phyloP scores from a whole-genome alignment of 202 grass and related monocot species.

The Setaria viridis region DNA sequence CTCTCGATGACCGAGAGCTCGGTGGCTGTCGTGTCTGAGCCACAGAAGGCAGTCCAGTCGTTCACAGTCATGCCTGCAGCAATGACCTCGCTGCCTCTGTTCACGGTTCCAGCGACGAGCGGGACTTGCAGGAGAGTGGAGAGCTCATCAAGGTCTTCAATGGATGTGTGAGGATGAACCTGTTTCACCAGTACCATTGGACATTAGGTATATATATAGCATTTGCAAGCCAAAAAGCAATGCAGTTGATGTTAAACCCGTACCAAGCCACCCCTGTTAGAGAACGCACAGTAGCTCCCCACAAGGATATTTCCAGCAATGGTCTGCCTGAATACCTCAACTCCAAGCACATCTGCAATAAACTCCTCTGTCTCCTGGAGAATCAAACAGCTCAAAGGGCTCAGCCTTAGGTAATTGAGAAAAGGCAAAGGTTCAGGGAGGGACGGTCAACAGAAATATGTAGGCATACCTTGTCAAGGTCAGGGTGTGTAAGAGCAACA shows the following conservation, averaged over 20 bases:
- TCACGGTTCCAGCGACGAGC: slow-evolving; percentile 91
- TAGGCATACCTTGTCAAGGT: slow-evolving; percentile 68
- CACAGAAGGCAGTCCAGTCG: slow-evolving; percentile 98
- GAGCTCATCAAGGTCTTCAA: slow-evolving; percentile 97
- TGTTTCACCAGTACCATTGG: slow-evolving; percentile 38
- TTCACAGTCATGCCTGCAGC: slow-evolving; percentile 96
- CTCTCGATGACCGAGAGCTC: slow-evolving; percentile 95
- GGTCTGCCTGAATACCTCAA: slow-evolving; percentile 82
- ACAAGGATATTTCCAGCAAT: slow-evolving; percentile 90
- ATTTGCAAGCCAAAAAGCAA: not conserved
- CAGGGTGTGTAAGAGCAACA: slow-evolving; percentile 85
- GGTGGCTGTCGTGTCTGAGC: slow-evolving; percentile 86
- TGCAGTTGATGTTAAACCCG: not conserved
- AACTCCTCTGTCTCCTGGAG: slow-evolving; percentile 89
- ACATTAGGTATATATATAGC: not conserved
- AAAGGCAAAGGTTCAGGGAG: not conserved
- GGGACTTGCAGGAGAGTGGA: slow-evolving; percentile 98
- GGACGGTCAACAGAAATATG: not conserved
- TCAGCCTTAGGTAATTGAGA: not conserved
- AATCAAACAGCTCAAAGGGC: not conserved
- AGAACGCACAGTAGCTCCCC: slow-evolving; percentile 80
- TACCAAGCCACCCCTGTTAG: slow-evolving; percentile 94
- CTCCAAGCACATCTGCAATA: slow-evolving; percentile 91
- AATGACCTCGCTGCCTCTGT: slow-evolving; percentile 94
- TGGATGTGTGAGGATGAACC: slow-evolving; percentile 95